phyloP scores from a whole-genome alignment of 441 rosid species.

The Populus hybrid region DNA sequence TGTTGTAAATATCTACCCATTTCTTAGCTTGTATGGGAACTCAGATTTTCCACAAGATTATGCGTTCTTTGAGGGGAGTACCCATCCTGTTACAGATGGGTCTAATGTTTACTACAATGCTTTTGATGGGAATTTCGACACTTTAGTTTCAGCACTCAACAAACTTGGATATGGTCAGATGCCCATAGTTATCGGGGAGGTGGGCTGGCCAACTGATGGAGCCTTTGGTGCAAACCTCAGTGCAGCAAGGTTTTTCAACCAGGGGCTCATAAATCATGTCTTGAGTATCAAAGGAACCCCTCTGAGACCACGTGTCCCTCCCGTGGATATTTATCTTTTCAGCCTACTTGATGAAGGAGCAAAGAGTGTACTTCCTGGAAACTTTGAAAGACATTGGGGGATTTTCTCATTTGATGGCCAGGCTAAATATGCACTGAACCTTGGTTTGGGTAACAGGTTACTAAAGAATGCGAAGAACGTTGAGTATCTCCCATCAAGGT shows the following conservation, averaged over 20 bases:
- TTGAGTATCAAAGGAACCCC: constrained; percentile 84
- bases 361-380: constrained; percentile 77
- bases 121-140: constrained; percentile 91
- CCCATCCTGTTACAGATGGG: constrained; percentile 82
- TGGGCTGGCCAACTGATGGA: constrained; percentile 98
- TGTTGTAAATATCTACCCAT: constrained; percentile 90
- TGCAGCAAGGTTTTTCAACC: constrained; percentile 76
- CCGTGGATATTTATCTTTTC: constrained; percentile 80
- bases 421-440: constrained; percentile 78
- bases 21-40: constrained; percentile 82
- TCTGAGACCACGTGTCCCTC: constrained; percentile 74
- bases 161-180: constrained; percentile 81
- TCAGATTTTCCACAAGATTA: constrained; percentile 93
- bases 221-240: constrained; percentile 73
- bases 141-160: constrained; percentile 80
- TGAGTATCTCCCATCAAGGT: constrained; percentile 78
- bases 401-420: constrained; percentile 90
- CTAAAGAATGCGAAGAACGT: constrained; percentile 71
- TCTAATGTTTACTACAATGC: constrained; percentile 66
- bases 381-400: constrained; percentile 97
- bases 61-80: constrained; percentile 83
- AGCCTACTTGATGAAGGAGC: constrained; percentile 93
- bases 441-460: constrained; percentile 59
- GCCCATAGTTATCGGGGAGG: constrained; percentile 92
- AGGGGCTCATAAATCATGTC: constrained; percentile 65